phyloP scores from a whole-genome alignment of 176 grass and related monocot genomes.

The Musa schizocarpa region DNA sequence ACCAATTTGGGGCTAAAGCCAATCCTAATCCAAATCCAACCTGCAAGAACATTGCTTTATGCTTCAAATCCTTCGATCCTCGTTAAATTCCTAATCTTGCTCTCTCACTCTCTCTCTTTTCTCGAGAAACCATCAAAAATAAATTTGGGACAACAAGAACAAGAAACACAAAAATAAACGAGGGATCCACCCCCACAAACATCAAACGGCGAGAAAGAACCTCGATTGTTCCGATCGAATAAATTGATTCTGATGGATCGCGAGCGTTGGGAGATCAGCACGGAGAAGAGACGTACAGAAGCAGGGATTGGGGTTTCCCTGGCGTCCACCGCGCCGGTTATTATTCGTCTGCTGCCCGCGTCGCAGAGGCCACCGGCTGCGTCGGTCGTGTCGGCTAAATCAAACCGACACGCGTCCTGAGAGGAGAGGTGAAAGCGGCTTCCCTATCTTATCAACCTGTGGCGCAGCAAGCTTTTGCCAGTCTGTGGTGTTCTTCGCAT shows the following conservation, averaged over 20 bases:
- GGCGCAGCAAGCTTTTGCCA: no score
- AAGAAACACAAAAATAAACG: background rate
- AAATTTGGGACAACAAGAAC: background rate
- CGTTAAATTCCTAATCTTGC: no score
- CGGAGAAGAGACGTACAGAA: background rate
- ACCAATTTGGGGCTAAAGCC: background rate
- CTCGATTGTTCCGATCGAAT: background rate
- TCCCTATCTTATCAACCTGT: no score
- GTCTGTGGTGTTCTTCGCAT: no score
- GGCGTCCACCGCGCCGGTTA: background rate
- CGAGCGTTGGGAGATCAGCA: background rate
- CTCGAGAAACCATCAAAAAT: background rate
- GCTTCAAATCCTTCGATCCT: background rate
- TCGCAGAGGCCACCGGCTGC: background rate
- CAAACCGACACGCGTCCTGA: background rate
- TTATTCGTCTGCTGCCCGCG: background rate
- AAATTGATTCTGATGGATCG: background rate
- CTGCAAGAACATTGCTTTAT: conserved; percentile 1
- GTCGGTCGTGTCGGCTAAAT: background rate
- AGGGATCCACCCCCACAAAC: background rate
- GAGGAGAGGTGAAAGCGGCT: background rate
- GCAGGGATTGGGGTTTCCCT: background rate
- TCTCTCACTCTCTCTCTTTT: no score
- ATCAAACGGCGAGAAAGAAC: background rate
- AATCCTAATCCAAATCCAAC: conserved; percentile 4